A percentile compares a stretch with the other conserved stretches of the same genome.
Evolutionary conservation across 129 eudicot genomes (phyloP).

Genomic region (Tanacetum coccineum): DNA sequence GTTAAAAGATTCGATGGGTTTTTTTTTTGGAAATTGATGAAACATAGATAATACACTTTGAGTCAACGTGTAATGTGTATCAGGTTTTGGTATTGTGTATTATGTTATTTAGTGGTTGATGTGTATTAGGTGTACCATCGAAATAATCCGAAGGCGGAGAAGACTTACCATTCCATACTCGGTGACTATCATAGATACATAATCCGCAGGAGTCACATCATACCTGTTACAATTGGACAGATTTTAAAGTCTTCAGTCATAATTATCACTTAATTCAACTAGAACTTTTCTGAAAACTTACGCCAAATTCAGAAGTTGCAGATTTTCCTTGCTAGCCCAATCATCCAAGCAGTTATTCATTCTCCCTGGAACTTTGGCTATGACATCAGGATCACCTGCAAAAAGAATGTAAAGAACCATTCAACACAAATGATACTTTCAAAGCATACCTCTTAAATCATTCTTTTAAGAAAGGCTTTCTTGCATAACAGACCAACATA

Average conservation of each 20-base stretch:
- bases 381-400: conserved; percentile 83
- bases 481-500: no score
- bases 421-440: no score
- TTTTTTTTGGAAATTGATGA: no score
- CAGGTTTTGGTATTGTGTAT: no score
- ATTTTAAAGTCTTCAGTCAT: conserved; percentile 10
- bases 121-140: no score
- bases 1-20: no score
- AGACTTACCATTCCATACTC: conserved; percentile 91
- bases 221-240: conserved; percentile 48
- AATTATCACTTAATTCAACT: conserved; percentile 12
- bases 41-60: no score
- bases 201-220: conserved; percentile 90
- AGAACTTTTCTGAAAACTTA: conserved; percentile 44
- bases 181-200: conserved; percentile 73
- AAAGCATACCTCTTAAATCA: no score
- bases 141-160: conserved; percentile 3
- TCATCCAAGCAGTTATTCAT: conserved; percentile 43
- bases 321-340: conserved; percentile 53
- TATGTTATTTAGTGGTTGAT: no score
- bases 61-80: no score
- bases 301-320: conserved; percentile 76
- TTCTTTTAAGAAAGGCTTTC: no score
- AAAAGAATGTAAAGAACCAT: background rate
- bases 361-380: conserved; percentile 72